Percentiles rank a stretch among this genome's conserved stretches.
Evolutionary conservation across 2,329 filamentous ascomycete species (phyloP).

Genomic region (Stemphylium vesicarium): DNA sequence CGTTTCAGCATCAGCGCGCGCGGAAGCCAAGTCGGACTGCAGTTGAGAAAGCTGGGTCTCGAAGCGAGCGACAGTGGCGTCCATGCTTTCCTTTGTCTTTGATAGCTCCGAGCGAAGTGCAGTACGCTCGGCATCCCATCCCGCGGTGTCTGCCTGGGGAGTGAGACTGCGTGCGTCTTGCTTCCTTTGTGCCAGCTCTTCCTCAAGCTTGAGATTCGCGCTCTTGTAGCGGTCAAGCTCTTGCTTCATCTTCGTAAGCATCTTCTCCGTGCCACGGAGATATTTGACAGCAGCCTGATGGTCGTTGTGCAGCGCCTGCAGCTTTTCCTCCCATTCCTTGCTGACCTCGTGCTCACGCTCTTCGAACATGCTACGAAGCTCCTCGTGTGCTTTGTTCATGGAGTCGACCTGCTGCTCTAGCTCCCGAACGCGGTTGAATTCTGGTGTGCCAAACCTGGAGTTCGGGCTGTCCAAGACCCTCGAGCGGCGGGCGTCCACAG

Average conservation of each 20-base stretch:
- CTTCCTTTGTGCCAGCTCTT: slow-evolving; percentile 71
- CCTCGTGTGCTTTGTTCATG: slow-evolving; percentile 80
- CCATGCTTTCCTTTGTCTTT: slow-evolving; percentile 71
- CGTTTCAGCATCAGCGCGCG: slow-evolving; percentile 72
- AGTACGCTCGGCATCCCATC: slow-evolving; percentile 78
- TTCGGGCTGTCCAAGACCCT: slow-evolving; percentile 75
- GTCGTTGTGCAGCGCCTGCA: slow-evolving; percentile 92
- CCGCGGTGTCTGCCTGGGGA: slow-evolving; percentile 57
- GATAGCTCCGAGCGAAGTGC: slow-evolving; percentile 72
- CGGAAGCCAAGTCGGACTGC: slow-evolving; percentile 70
- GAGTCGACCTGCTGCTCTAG: slow-evolving; percentile 86
- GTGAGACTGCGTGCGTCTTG: slow-evolving; percentile 46
- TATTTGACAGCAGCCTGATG: slow-evolving; percentile 98
- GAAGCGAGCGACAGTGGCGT: slow-evolving; percentile 68
- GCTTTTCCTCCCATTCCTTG: slow-evolving; percentile 86
- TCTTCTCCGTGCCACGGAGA: slow-evolving; percentile 97
- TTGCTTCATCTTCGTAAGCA: slow-evolving; percentile 98
- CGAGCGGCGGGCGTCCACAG: slow-evolving; percentile 72
- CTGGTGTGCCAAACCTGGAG: slow-evolving; percentile 77
- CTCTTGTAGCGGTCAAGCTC: slow-evolving; percentile 92
- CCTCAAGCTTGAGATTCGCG: slow-evolving; percentile 81
- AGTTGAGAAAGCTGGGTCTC: slow-evolving; percentile 74
- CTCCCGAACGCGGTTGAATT: slow-evolving; percentile 78
- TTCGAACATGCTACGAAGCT: slow-evolving; percentile 79
- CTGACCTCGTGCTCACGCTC: slow-evolving; percentile 86